Conservation (phyloP, 495 filamentous ascomycete genomes). For the Xylaria curta region DNA sequence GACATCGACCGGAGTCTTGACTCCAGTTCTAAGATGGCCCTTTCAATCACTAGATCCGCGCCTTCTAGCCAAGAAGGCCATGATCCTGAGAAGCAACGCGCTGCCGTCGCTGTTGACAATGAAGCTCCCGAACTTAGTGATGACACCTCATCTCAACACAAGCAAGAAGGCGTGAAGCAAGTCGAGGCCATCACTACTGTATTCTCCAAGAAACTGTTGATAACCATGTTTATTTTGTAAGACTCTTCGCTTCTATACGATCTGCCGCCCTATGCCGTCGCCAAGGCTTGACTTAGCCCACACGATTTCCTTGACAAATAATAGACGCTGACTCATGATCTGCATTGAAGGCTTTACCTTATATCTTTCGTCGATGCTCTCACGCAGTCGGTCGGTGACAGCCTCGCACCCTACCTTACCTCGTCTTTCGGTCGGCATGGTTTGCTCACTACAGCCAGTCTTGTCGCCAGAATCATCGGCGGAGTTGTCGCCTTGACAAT, state of each 20-base stretch:
- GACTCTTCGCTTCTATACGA: neutral
- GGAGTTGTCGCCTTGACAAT: constrained; percentile 61
- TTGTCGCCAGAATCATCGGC: constrained; percentile 57
- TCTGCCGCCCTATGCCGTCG: neutral
- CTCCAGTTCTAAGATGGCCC: neutral
- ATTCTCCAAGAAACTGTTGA: constrained; percentile 39
- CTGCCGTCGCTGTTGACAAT: neutral
- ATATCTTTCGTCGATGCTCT: constrained; percentile 52
- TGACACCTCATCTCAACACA: constrained; percentile 17
- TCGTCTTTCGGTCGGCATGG: constrained; percentile 48
- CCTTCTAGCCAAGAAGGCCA: neutral
- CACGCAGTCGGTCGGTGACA: constrained; percentile 42
- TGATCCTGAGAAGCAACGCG: constrained; percentile 5
- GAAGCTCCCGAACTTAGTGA: neutral
- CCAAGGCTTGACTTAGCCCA: neutral
- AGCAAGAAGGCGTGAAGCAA: constrained; percentile 40
- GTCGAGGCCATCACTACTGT: constrained; percentile 45
- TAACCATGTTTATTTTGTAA: constrained; percentile 38
- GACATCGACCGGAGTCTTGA: neutral
- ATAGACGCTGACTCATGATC: constrained; percentile 37
- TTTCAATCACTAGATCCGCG: constrained; percentile 2
- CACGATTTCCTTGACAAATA: neutral
- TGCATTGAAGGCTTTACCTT: constrained; percentile 36
- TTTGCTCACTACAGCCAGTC: constrained; percentile 41
- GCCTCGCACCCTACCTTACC: constrained; percentile 47